phyloP scores from a whole-genome alignment of 2,329 filamentous ascomycete genomes.

The Fusarium mexicanum region DNA sequence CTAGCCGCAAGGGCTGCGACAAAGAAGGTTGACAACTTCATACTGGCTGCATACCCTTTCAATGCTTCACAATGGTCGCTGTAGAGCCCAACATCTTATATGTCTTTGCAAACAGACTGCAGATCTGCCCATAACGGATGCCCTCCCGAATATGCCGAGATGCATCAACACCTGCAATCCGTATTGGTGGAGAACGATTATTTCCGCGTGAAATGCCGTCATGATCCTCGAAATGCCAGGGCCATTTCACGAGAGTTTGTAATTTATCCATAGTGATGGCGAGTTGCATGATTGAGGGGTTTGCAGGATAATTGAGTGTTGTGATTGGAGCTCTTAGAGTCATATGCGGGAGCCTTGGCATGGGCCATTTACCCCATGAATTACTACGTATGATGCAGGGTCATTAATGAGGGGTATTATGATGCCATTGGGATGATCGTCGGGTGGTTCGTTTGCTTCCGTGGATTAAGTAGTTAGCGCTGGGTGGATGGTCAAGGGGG shows the following conservation, averaged over 20 bases:
- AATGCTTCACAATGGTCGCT: accelerated
- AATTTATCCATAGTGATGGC: constrained; percentile 30
- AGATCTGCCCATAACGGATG: constrained; percentile 1
- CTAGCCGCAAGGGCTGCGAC: neutral
- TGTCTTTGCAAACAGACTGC: neutral
- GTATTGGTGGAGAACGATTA: constrained; percentile 32
- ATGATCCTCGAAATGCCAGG: neutral
- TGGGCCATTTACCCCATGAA: neutral
- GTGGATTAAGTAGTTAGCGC: neutral
- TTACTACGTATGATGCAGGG: neutral
- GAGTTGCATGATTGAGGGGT: constrained; percentile 19
- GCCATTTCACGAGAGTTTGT: neutral
- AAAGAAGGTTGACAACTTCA: constrained; percentile 28
- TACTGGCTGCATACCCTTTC: neutral
- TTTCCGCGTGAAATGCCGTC: constrained; percentile 5
- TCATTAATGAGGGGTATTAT: constrained; percentile 11
- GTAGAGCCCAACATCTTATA: neutral
- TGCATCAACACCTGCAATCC: neutral
- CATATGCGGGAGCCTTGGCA: neutral
- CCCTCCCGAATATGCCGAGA: constrained; percentile 16
- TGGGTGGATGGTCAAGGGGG: neutral
- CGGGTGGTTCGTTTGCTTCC: neutral
- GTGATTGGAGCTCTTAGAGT: constrained; percentile 23
- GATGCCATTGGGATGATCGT: neutral
- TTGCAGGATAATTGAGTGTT: neutral